Percentiles rank a stretch among this genome's conserved stretches.
These are phyloP conservation scores for Neltuma alba DNA, from an alignment of 306 rosid genomes.

Conservation along the genomic window DNA sequence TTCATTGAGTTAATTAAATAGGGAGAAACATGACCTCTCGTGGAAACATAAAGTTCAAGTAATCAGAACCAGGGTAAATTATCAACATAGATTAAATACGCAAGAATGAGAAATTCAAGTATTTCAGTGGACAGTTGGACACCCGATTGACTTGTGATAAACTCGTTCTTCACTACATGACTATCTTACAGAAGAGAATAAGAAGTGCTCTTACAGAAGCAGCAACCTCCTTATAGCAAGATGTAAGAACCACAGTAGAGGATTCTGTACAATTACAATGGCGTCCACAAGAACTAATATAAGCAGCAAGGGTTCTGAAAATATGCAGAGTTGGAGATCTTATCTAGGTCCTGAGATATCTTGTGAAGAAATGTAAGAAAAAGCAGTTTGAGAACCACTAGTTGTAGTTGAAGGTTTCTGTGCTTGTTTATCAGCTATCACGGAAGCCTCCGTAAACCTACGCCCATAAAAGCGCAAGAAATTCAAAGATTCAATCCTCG, in stretches of 20 bases:
- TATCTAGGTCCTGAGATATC: conserved; percentile 91
- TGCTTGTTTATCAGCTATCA: conserved; percentile 52
- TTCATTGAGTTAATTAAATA: not conserved
- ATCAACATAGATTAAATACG: not conserved
- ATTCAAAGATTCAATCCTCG: conserved; percentile 71
- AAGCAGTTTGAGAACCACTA: conserved; percentile 40
- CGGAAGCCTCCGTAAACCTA: conserved; percentile 73
- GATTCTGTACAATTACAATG: conserved; percentile 14
- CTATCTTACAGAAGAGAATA: not conserved
- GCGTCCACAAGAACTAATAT: conserved; percentile 31
- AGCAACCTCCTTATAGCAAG: not conserved
- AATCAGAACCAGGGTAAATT: not conserved
- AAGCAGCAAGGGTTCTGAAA: not conserved
- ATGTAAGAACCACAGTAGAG: not conserved
- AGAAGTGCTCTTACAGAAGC: not conserved
- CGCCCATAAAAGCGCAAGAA: conserved; percentile 88
- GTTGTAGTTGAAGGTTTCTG: conserved; percentile 40
- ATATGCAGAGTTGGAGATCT: not conserved
- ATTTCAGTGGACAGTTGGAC: not conserved
- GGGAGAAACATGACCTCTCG: not conserved
- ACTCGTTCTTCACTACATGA: not conserved
- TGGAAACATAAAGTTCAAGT: not conserved
- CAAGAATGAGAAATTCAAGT: not conserved
- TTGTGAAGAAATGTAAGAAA: conserved; percentile 78
- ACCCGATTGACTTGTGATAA: not conserved